phyloP scores from a whole-genome alignment of 1,139 yeast genomes.

The Pichia sp. region DNA sequence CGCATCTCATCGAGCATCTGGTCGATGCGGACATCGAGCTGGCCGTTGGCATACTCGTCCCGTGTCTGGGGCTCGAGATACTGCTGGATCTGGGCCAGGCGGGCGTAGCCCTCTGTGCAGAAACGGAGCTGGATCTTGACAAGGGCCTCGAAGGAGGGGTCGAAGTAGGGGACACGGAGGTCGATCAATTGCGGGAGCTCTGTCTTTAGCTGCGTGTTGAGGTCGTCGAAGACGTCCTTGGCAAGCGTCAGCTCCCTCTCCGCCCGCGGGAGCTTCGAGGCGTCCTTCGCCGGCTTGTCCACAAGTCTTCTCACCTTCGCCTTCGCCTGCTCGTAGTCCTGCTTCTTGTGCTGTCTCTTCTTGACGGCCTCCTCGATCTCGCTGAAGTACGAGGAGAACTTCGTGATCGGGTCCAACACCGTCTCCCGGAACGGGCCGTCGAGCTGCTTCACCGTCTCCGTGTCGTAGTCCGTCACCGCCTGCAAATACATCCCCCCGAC shows the following conservation, averaged over 20 bases:
- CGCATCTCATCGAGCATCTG: slow-evolving; percentile 83
- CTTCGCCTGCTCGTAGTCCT: slow-evolving; percentile 90
- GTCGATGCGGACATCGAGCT: slow-evolving; percentile 79
- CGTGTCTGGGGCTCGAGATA: slow-evolving; percentile 82
- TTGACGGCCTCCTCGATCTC: slow-evolving; percentile 95
- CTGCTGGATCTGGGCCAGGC: slow-evolving; percentile 94
- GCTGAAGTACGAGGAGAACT: slow-evolving; percentile 75
- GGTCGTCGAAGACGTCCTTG: slow-evolving; percentile 77
- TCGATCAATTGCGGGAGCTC: slow-evolving; percentile 91
- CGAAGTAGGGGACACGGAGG: slow-evolving; percentile 88
- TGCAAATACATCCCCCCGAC: slow-evolving; percentile 80
- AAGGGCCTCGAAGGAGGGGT: slow-evolving; percentile 93
- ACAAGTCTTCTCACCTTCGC: slow-evolving; percentile 67
- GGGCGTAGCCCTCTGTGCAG: slow-evolving; percentile 93
- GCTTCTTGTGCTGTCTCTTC: slow-evolving; percentile 86
- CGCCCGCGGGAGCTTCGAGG: slow-evolving; percentile 79
- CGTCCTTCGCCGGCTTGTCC: slow-evolving; percentile 95
- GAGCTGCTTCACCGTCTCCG: slow-evolving; percentile 88
- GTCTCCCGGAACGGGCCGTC: slow-evolving; percentile 98
- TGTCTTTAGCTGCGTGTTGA: slow-evolving; percentile 74
- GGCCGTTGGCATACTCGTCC: slow-evolving; percentile 93
- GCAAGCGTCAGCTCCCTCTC: slow-evolving; percentile 82
- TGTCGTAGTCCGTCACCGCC: slow-evolving; percentile 85
- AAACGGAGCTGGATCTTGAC: slow-evolving; percentile 92
- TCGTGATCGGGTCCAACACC: slow-evolving; percentile 83